Evolutionary conservation across 306 rosid species (phyloP).

Genomic region (Citrullus mucosospermus): DNA sequence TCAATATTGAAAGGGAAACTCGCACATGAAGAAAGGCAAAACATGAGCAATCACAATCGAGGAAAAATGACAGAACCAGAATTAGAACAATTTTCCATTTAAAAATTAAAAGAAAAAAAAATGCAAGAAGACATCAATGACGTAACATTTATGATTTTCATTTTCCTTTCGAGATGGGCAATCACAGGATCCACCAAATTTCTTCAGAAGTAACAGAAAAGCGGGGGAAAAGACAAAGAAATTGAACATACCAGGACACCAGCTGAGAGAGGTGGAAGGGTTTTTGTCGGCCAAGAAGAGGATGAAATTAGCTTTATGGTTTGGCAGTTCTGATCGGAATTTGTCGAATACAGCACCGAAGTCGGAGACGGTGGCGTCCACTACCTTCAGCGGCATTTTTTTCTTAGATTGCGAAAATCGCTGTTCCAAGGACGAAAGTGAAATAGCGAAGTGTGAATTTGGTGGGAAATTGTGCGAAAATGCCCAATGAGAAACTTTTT

Average conservation of each 20-base stretch:
- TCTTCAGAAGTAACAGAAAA: not conserved
- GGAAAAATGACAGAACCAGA: not conserved
- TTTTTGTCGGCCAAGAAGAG: slow-evolving; percentile 80
- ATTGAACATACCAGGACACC: slow-evolving; percentile 61
- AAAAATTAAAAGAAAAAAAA: not conserved
- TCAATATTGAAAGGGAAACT: not conserved
- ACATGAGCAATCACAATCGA: not conserved
- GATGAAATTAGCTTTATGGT: slow-evolving; percentile 48
- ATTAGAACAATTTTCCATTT: not conserved
- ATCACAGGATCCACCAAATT: not conserved
- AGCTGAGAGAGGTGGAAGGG: slow-evolving; percentile 73
- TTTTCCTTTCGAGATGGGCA: not conserved
- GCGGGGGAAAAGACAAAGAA: not conserved
- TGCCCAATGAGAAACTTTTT: not conserved
- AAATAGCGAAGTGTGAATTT: not conserved
- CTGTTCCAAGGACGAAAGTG: not conserved
- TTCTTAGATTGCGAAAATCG: slow-evolving; percentile 4
- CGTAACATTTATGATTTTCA: not conserved
- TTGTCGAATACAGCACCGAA: slow-evolving; percentile 48
- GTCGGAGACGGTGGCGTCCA: slow-evolving; percentile 47
- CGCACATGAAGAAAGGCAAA: not conserved
- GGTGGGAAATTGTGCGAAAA: not conserved
- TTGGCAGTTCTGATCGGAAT: slow-evolving; percentile 47
- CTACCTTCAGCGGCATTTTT: slow-evolving; percentile 43
- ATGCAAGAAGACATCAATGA: not conserved